phyloP scores from a whole-genome alignment of 2,329 filamentous ascomycete genomes.

The Pseudogymnoascus sp. region DNA sequence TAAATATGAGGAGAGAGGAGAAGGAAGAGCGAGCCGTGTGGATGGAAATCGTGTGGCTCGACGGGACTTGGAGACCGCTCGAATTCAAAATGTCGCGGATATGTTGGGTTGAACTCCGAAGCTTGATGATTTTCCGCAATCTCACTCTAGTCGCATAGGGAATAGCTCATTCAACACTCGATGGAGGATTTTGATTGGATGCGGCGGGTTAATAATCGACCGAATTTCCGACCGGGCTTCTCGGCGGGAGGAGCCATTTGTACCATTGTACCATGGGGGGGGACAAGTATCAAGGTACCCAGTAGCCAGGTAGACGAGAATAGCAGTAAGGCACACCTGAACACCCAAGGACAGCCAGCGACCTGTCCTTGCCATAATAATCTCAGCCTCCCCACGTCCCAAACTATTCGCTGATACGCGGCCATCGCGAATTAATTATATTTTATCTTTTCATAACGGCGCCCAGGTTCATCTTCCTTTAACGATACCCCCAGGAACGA shows the following conservation, averaged over 20 bases:
- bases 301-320: not conserved
- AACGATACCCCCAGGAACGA: constrained; percentile 22
- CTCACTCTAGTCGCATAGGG: not conserved
- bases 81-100: constrained; percentile 6
- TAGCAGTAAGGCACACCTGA: not conserved
- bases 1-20: not conserved
- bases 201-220: not conserved
- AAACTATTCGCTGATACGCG: not conserved
- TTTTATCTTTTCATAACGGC: not conserved
- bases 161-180: constrained; percentile 3
- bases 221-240: not conserved
- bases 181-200: not conserved
- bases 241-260: not conserved
- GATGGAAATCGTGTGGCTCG: constrained; percentile 1
- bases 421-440: constrained; percentile 7
- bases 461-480: constrained; percentile 1
- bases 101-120: constrained; percentile 8
- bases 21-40: not conserved
- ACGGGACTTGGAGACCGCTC: constrained; percentile 5
- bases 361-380: constrained; percentile 6
- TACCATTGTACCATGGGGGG: not conserved
- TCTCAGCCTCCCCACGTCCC: not conserved
- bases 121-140: constrained; percentile 8
- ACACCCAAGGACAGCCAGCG: not conserved
- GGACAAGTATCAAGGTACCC: not conserved